Conservation (phyloP, 2,329 filamentous ascomycete species). For the Chalaropsis thielavioides region DNA sequence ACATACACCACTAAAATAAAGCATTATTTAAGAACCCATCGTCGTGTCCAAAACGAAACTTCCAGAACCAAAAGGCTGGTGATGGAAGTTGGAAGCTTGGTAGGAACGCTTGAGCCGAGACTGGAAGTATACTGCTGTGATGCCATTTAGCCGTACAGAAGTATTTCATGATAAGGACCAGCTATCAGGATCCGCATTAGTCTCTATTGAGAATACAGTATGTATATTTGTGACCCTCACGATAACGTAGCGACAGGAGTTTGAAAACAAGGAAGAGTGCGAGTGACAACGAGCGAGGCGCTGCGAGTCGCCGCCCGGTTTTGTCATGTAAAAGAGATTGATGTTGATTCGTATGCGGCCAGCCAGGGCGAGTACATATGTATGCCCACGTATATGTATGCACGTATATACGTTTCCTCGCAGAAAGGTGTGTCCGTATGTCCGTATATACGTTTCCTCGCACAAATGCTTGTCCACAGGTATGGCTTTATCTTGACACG, state of each 20-base stretch:
- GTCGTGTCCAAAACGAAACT: not conserved
- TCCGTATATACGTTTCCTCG: no score
- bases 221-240: not conserved
- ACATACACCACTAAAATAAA: not conserved
- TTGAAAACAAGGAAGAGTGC: not conserved
- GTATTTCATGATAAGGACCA: not conserved
- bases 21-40: not conserved
- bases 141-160: not conserved
- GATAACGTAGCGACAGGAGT: not conserved
- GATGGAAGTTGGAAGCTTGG: not conserved
- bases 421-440: no score
- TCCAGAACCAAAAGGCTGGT: not conserved
- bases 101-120: not conserved
- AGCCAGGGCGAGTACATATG: not conserved
- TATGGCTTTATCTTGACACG: no score
- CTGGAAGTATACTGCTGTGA: not conserved
- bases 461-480: no score
- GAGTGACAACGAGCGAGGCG: not conserved
- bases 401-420: no score
- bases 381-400: no score
- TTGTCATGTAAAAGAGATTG: no score
- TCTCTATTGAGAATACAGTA: not conserved
- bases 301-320: not conserved
- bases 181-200: not conserved
- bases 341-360: no score